Evolutionary conservation across 1,284 basidiomycete species (phyloP), one percentile per base, ranked within the genome.

Genomic region (Gastroboletus turbinatus): DNA sequence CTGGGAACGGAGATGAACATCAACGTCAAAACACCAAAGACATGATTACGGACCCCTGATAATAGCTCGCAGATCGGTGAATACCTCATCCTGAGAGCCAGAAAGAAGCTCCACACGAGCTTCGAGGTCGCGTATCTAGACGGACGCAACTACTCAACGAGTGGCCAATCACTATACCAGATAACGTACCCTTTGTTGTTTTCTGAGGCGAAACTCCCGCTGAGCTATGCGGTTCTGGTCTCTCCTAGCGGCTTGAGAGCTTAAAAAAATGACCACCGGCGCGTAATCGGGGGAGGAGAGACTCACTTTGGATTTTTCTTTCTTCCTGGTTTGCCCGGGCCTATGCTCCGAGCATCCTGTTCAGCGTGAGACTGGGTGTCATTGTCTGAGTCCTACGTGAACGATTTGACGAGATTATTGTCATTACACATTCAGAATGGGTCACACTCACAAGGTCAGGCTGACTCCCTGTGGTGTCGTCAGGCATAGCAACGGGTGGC

Each of bases 211-310:
- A 66, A 96, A 96, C 73, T 96, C 94, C 47, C 94, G 84, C 72
- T 96, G 94, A 2, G 94, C 94, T 56, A 96, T 93, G 55, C 94
- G 82, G 69, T 96, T 96, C 73, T 96, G 94, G 75, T 93, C 90
- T 62, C 90, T 82, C 64, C 90, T 76, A 17, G 90, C 90, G 39
- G 90, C 90, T 74, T 92, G 90, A 32, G 90, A 92, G 75, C 90
- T 90, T 63, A 39, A 46, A 9, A 35, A 30, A 35, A 23, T 67
- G 40, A 60, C 64, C 58, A 52, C 35, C 17, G 23, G 43, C 39
- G 19, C 17, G 60, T 64, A 67, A 63, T 40, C 40, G 49, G 33
- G 40, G 51, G 38, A 46, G 4, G 23, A 35, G 30, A 47, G 59
- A 68, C 81, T 60, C 64, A 89, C 88, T 91, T 91, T 64, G 89